These are phyloP conservation scores for Monilinia laxa DNA, from an alignment of 2,329 filamentous ascomycete genomes.

Conservation along the genomic window DNA sequence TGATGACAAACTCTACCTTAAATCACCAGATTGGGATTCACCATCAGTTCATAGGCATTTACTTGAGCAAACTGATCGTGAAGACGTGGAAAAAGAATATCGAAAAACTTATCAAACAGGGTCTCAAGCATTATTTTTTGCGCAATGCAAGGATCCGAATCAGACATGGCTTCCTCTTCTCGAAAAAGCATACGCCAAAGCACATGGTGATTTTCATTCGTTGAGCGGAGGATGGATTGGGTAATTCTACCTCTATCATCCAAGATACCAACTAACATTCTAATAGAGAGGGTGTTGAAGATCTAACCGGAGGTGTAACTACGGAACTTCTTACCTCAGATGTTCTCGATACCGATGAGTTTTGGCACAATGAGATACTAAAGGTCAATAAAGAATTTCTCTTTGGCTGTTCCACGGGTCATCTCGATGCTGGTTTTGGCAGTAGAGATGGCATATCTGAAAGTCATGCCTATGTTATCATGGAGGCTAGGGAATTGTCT, in stretches of 20 bases:
- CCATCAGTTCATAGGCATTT: constrained; percentile 71
- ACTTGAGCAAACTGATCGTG: constrained; percentile 72
- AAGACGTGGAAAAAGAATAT: constrained; percentile 70
- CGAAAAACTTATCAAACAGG: constrained; percentile 51
- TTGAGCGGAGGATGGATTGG: constrained; percentile 68
- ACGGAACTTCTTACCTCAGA: constrained; percentile 69
- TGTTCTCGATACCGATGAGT: constrained; percentile 74
- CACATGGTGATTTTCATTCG: constrained; percentile 74
- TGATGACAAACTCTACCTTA: constrained; percentile 86
- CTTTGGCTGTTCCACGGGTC: constrained; percentile 67
- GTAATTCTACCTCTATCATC: constrained; percentile 13
- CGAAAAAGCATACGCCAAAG: constrained; percentile 83
- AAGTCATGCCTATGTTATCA: constrained; percentile 60
- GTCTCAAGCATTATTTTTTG: constrained; percentile 75
- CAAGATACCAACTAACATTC: constrained; percentile 21
- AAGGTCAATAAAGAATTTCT: constrained; percentile 80
- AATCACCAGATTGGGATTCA: constrained; percentile 78
- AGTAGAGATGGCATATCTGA: constrained; percentile 58
- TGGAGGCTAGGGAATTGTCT: constrained; percentile 55
- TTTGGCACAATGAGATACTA: constrained; percentile 80
- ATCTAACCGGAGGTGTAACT: constrained; percentile 67
- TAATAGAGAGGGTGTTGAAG: constrained; percentile 51
- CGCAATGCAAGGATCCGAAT: constrained; percentile 70
- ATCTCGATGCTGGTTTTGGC: constrained; percentile 62
- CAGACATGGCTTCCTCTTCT: constrained; percentile 81